Percentiles rank a stretch among this genome's conserved stretches.
These are phyloP conservation scores for Apiospora koreana DNA, from an alignment of 2,329 filamentous ascomycete species.

Conservation along the genomic window DNA sequence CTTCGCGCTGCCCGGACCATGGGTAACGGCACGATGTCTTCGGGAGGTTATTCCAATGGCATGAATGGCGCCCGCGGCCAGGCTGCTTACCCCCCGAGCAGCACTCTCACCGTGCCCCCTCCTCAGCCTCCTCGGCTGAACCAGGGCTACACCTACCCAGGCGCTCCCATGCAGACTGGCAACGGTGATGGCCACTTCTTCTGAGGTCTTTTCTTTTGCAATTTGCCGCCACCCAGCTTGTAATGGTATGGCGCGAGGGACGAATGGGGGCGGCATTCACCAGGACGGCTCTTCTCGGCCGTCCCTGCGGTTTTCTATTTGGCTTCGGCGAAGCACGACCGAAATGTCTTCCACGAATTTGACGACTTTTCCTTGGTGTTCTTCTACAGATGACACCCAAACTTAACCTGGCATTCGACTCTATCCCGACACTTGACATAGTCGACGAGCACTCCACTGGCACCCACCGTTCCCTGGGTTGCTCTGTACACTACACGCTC, in stretches of 20 bases:
- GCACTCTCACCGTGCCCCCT: conserved; percentile 33
- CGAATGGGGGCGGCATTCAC: conserved; percentile 26
- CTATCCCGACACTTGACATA: conserved; percentile 19
- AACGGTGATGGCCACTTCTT: conserved; percentile 30
- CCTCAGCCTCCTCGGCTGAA: conserved; percentile 32
- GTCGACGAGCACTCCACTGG: conserved; percentile 24
- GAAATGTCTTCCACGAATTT: conserved; percentile 34
- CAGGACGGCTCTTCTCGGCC: background rate
- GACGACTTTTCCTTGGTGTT: conserved; percentile 26
- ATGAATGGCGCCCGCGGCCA: conserved; percentile 34
- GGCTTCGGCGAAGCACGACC: conserved; percentile 30
- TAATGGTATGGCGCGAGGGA: conserved; percentile 33
- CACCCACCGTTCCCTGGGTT: conserved; percentile 24
- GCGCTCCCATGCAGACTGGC: conserved; percentile 22
- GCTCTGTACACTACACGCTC: conserved; percentile 34
- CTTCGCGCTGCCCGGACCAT: conserved; percentile 38
- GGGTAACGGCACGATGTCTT: conserved; percentile 20
- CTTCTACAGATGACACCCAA: conserved; percentile 10
- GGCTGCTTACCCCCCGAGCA: conserved; percentile 35
- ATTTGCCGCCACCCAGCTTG: conserved; percentile 20
- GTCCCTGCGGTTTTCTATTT: conserved; percentile 22
- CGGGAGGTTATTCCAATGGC: conserved; percentile 15
- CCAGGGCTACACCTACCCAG: conserved; percentile 29
- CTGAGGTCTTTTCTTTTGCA: conserved; percentile 23
- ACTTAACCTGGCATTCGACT: conserved; percentile 21